phyloP scores from a whole-genome alignment of 352 stramenopile genomes.

The Pythium brassicae region DNA sequence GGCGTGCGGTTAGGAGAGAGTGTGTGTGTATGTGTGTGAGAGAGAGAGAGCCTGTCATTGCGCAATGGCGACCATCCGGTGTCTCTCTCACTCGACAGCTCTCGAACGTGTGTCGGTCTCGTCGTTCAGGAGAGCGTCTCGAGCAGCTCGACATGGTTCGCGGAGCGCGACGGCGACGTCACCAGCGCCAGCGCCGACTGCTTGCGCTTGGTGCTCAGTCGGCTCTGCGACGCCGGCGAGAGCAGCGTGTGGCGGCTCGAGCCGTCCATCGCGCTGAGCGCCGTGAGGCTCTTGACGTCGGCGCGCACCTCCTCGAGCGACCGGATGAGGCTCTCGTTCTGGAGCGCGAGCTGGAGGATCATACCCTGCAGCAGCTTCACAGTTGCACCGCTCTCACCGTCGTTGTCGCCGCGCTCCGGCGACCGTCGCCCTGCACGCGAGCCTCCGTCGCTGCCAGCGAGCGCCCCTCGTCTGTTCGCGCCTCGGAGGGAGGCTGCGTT shows the following conservation, averaged over 20 bases:
- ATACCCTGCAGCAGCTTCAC: slow-evolving; percentile 49
- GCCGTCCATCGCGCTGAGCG: slow-evolving; percentile 9
- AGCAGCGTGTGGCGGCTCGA: slow-evolving; percentile 10
- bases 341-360: slow-evolving; percentile 49
- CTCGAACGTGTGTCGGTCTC: not conserved
- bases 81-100: not conserved
- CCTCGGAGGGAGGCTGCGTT: not conserved
- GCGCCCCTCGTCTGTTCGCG: not conserved
- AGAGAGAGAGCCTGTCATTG: not conserved
- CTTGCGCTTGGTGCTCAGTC: slow-evolving; percentile 2
- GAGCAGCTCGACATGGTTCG: slow-evolving; percentile 1
- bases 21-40: no score
- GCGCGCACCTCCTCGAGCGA: slow-evolving; percentile 37
- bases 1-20: no score
- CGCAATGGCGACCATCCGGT: not conserved
- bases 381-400: slow-evolving; percentile 11
- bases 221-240: slow-evolving; percentile 4
- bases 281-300: slow-evolving; percentile 24
- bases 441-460: not conserved
- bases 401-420: not conserved
- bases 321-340: slow-evolving; percentile 48
- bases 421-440: not conserved
- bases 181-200: slow-evolving; percentile 2
- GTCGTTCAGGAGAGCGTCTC: not conserved
- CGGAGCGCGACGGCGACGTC: not conserved